A percentile compares a stretch with the other conserved stretches of the same genome.
These are phyloP conservation scores for Prunus dulcis DNA, from an alignment of 306 rosid genomes.

Conservation along the genomic window DNA sequence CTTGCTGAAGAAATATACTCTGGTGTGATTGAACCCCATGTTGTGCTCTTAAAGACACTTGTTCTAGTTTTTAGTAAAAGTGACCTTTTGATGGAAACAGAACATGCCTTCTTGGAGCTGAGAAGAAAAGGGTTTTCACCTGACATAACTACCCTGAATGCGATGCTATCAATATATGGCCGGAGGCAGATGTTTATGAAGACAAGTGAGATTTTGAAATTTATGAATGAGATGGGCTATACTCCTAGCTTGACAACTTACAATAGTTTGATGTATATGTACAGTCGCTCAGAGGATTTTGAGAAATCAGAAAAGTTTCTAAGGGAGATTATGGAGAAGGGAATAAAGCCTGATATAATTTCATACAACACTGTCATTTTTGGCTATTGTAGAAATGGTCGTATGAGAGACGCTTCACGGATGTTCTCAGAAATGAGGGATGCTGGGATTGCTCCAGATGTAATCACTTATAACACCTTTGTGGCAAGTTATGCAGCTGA, in stretches of 20 bases:
- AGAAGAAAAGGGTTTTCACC: slow-evolving; percentile 59
- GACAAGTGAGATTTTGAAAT: slow-evolving; percentile 67
- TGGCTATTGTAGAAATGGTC: slow-evolving; percentile 77
- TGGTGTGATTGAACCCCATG: slow-evolving; percentile 53
- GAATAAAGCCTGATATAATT: slow-evolving; percentile 72
- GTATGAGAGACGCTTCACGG: slow-evolving; percentile 80
- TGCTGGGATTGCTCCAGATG: slow-evolving; percentile 67
- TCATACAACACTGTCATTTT: slow-evolving; percentile 79
- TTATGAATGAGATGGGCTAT: slow-evolving; percentile 65
- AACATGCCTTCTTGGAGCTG: slow-evolving; percentile 68
- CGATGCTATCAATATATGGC: slow-evolving; percentile 90
- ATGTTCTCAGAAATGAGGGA: slow-evolving; percentile 74
- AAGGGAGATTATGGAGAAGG: slow-evolving; percentile 61
- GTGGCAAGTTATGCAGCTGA: slow-evolving; percentile 73
- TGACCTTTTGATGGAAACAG: slow-evolving; percentile 76
- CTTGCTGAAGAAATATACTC: slow-evolving; percentile 77
- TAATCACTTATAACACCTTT: slow-evolving; percentile 80
- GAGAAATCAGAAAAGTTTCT: slow-evolving; percentile 67
- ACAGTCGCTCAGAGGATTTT: slow-evolving; percentile 72
- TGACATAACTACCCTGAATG: slow-evolving; percentile 71
- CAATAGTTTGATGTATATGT: slow-evolving; percentile 85
- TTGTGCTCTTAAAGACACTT: slow-evolving; percentile 85
- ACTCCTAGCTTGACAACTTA: slow-evolving; percentile 90
- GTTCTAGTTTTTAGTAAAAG: slow-evolving; percentile 79
- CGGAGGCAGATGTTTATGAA: slow-evolving; percentile 75